Evolutionary conservation across 345 rosid genomes (phyloP).

Genomic region (Eucalyptus decipiens): DNA sequence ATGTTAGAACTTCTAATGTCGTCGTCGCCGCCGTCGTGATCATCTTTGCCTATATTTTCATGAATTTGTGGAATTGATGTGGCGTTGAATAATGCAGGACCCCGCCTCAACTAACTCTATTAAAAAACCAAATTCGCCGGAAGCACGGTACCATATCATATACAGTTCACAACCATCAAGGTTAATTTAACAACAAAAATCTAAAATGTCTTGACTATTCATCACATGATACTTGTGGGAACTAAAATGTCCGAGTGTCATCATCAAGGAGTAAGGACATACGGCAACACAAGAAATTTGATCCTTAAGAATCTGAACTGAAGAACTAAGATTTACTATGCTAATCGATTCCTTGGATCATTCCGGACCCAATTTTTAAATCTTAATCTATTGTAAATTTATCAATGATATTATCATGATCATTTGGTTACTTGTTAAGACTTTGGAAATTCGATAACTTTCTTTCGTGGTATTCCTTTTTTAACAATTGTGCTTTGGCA

Average conservation of each 20-base stretch:
- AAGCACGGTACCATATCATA: neutral
- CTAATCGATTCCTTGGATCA: neutral
- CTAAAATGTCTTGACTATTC: neutral
- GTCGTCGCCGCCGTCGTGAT: neutral
- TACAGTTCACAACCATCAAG: neutral
- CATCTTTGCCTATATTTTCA: neutral
- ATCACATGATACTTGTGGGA: neutral
- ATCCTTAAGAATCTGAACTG: neutral
- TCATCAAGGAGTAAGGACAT: neutral
- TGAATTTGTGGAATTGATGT: neutral
- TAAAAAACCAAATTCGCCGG: neutral
- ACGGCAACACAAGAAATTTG: neutral
- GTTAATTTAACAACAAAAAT: neutral
- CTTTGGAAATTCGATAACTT: neutral
- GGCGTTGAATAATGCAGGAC: neutral
- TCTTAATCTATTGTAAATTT: neutral
- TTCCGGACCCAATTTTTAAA: neutral
- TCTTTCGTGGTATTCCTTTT: neutral
- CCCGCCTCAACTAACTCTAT: neutral
- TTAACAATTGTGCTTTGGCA: fast-evolving
- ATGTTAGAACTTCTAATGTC: neutral
- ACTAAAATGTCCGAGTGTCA: neutral
- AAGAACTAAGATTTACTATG: neutral
- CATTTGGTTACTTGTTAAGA: neutral
- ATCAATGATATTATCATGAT: neutral